Percentiles rank a stretch among this genome's conserved stretches.
phyloP scores from a whole-genome alignment of 2,329 filamentous ascomycete genomes.

The Tolypocladium cylindrosporum region DNA sequence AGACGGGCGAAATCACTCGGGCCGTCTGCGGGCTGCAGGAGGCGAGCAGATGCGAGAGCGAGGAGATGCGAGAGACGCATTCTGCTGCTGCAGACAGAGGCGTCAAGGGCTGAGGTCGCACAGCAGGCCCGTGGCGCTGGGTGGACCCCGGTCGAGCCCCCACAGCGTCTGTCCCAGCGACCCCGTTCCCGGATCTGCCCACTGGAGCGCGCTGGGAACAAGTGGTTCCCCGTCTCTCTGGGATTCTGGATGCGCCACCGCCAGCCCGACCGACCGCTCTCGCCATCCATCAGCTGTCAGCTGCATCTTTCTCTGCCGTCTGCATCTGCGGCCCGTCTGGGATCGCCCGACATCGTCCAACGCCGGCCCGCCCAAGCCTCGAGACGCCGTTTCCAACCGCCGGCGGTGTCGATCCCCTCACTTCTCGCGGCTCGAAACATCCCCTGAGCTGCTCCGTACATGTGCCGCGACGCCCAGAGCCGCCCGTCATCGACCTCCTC shows the following conservation, averaged over 20 bases:
- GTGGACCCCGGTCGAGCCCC: neutral
- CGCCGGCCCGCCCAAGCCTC: neutral
- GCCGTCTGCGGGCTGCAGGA: too few relatives aligned
- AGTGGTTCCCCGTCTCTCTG: neutral
- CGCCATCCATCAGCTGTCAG: neutral
- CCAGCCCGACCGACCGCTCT: neutral
- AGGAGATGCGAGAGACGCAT: too few relatives aligned
- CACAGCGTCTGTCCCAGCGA: neutral
- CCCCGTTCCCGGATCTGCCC: neutral
- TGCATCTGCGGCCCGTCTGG: neutral
- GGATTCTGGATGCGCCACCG: neutral
- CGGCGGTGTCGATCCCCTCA: neutral
- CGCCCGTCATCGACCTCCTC: too few relatives aligned
- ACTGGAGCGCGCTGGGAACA: neutral
- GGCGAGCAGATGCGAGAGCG: too few relatives aligned
- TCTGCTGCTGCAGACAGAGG: neutral
- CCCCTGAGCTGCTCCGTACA: neutral
- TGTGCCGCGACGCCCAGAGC: neutral
- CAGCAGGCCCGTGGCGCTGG: neutral
- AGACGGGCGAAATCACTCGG: too few relatives aligned
- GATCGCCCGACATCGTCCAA: neutral
- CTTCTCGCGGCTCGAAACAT: neutral
- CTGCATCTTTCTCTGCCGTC: neutral
- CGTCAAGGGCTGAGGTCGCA: neutral
- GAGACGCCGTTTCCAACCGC: neutral